Conservation (phyloP, 495 filamentous ascomycete genomes). For the Penicillium cinerascens region DNA sequence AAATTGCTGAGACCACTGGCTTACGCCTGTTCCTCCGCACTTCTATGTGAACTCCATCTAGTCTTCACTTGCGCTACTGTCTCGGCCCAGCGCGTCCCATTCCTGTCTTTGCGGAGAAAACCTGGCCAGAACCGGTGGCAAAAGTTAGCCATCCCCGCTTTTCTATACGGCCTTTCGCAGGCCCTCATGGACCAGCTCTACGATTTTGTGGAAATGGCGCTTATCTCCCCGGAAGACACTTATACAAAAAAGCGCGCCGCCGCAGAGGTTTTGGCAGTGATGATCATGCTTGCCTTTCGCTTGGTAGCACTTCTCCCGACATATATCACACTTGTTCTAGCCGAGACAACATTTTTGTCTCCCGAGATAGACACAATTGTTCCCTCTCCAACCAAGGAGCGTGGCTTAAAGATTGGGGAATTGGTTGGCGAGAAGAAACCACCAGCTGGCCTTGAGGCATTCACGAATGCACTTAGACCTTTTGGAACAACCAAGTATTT, state of each 20-base stretch:
- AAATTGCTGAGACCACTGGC: not conserved
- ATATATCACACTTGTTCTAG: not conserved
- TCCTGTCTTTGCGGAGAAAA: not conserved
- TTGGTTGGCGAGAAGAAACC: not conserved
- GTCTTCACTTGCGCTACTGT: not conserved
- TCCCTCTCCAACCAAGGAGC: slow-evolving; percentile 1
- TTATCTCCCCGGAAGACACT: not conserved
- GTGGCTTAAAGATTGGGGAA: not conserved
- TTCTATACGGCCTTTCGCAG: not conserved
- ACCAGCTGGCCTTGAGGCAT: not conserved
- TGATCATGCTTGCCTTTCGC: slow-evolving; percentile 2
- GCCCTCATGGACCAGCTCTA: not conserved
- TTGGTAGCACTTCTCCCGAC: not conserved
- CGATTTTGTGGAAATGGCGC: not conserved
- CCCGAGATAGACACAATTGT: not conserved
- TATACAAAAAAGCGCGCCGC: not conserved
- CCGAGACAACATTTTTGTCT: not conserved
- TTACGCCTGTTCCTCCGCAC: not conserved
- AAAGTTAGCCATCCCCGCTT: not conserved
- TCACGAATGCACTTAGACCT: not conserved
- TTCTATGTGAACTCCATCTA: not conserved
- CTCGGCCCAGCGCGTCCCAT: not conserved
- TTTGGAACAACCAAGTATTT: not conserved
- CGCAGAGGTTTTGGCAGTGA: not conserved
- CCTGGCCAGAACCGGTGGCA: not conserved